Evolutionary conservation across 2,329 filamentous ascomycete genomes (phyloP).

Genomic region (Pyrenophora graminea): DNA sequence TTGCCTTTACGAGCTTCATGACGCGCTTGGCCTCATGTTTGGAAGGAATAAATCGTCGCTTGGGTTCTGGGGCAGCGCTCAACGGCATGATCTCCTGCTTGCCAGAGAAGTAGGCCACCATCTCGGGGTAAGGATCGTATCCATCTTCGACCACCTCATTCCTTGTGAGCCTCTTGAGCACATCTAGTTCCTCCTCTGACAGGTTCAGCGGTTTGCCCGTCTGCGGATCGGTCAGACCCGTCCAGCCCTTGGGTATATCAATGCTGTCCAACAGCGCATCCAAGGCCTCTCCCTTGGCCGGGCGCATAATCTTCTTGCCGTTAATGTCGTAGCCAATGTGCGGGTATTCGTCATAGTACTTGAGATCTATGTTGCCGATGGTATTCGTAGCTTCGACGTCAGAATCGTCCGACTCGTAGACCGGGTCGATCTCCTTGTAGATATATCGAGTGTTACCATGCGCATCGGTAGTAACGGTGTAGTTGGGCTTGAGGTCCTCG

Average conservation of each 20-base stretch:
- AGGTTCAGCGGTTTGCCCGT: slow-evolving; percentile 92
- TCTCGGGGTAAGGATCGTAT: slow-evolving; percentile 91
- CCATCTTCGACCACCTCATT: slow-evolving; percentile 86
- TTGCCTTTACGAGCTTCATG: slow-evolving; percentile 96
- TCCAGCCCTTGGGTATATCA: slow-evolving; percentile 96
- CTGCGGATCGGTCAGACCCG: slow-evolving; percentile 87
- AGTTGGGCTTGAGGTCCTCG: slow-evolving; percentile 53
- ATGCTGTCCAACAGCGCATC: slow-evolving; percentile 95
- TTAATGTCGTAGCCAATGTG: slow-evolving; percentile 99
- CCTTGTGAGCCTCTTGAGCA: slow-evolving; percentile 84
- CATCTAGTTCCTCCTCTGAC: slow-evolving; percentile 83
- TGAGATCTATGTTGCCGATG: slow-evolving; percentile 90
- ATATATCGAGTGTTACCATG: slow-evolving; percentile 90
- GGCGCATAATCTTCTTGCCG: slow-evolving; percentile 95
- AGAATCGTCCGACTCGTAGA: slow-evolving; percentile 94
- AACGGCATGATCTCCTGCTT: slow-evolving; percentile 92
- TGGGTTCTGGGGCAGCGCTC: slow-evolving; percentile 92
- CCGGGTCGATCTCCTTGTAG: slow-evolving; percentile 90
- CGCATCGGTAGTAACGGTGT: slow-evolving; percentile 73
- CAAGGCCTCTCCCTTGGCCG: slow-evolving; percentile 88
- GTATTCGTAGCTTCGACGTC: slow-evolving; percentile 84
- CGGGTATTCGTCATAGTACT: slow-evolving; percentile 96
- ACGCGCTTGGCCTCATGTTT: slow-evolving; percentile 96
- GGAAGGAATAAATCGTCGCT: slow-evolving; percentile 91
- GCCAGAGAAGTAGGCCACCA: slow-evolving; percentile 91